Evolutionary conservation across 495 filamentous ascomycete genomes (phyloP).

Genomic region (Amphirosellinia nigrospora): DNA sequence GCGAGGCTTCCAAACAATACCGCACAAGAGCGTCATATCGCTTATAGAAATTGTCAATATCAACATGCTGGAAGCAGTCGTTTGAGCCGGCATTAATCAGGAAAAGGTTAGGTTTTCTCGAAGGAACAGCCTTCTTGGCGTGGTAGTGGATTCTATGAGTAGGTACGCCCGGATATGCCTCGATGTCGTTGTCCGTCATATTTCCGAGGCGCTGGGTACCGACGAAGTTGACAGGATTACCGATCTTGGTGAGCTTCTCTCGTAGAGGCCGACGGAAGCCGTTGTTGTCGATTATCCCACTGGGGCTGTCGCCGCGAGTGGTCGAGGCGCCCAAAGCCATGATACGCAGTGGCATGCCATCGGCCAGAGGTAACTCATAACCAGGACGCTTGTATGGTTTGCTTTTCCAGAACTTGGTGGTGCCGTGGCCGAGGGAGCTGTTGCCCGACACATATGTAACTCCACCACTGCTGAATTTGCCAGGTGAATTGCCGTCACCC

Average conservation of each 20-base stretch:
- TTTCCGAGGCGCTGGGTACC: conserved; percentile 43
- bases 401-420: conserved; percentile 35
- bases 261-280: conserved; percentile 42
- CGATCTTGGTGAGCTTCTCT: conserved; percentile 35
- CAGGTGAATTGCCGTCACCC: conserved; percentile 34
- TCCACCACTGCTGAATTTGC: conserved; percentile 16
- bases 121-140: conserved; percentile 37
- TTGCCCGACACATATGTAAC: conserved; percentile 25
- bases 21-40: conserved; percentile 42
- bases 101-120: conserved; percentile 41
- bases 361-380: conserved; percentile 40
- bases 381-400: conserved; percentile 39
- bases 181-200: conserved; percentile 47
- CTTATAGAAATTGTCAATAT: conserved; percentile 42
- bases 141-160: conserved; percentile 42
- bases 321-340: conserved; percentile 45
- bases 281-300: conserved; percentile 40
- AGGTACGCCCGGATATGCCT: conserved; percentile 44
- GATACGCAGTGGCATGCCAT: conserved; percentile 41
- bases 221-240: conserved; percentile 43
- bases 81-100: conserved; percentile 48
- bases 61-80: conserved; percentile 44
- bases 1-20: conserved; percentile 40
- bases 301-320: conserved; percentile 43
- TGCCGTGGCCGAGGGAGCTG: conserved; percentile 28